These are phyloP conservation scores for Starmerella tilneyi DNA, from an alignment of 805 yeast species.

Conservation along the genomic window DNA sequence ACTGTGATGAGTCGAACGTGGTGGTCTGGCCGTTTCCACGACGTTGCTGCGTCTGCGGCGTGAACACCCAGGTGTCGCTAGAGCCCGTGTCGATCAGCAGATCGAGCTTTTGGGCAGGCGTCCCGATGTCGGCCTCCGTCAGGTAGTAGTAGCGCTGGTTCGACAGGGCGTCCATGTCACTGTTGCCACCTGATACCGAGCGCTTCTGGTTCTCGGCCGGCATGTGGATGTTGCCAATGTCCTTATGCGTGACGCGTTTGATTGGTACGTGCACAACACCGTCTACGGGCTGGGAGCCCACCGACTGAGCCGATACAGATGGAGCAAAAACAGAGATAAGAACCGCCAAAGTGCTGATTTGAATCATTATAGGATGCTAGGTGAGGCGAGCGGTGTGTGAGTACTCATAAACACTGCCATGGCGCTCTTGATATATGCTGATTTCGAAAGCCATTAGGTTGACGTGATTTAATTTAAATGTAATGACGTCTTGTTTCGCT, in stretches of 20 bases:
- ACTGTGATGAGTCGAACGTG: conserved; percentile 26
- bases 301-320: conserved; percentile 2
- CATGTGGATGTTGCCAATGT: conserved; percentile 16
- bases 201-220: conserved; percentile 9
- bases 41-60: conserved; percentile 27
- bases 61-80: conserved; percentile 58
- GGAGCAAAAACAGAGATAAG: conserved; percentile 10
- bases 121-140: conserved; percentile 40
- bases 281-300: conserved; percentile 4
- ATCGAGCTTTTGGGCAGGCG: conserved; percentile 44
- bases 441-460: neutral
- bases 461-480: neutral
- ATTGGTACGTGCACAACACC: conserved; percentile 18
- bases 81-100: conserved; percentile 70
- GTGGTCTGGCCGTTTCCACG: conserved; percentile 17
- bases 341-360: conserved; percentile 10
- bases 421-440: no score
- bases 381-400: no score
- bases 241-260: conserved; percentile 12
- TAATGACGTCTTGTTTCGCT: no score
- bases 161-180: conserved; percentile 23
- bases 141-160: conserved; percentile 32
- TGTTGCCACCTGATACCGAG: neutral
- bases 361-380: neutral
- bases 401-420: no score